Conservation (phyloP, 129 eudicot species). For the Solidago caesia region DNA sequence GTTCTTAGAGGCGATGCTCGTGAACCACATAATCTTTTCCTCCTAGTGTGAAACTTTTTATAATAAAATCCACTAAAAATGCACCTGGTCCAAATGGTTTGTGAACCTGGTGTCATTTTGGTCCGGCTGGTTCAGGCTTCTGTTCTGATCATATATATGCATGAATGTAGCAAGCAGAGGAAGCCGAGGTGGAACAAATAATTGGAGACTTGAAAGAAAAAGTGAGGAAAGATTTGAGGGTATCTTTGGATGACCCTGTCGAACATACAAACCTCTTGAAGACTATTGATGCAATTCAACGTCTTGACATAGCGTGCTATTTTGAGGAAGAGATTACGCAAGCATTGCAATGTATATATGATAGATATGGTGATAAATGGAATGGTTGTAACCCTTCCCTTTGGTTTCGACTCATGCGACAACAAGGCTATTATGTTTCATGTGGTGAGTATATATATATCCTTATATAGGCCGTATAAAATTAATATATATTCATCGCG, state of each 20-base stretch:
- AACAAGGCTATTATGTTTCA: constrained; percentile 40
- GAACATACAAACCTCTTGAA: constrained; percentile 25
- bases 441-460: constrained; percentile 32
- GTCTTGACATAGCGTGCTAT: constrained; percentile 45
- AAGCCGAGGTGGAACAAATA: constrained; percentile 2
- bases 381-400: constrained; percentile 28
- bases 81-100: too few relatives aligned
- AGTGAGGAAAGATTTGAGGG: constrained; percentile 27
- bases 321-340: constrained; percentile 41
- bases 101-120: too few relatives aligned
- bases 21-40: too few relatives aligned
- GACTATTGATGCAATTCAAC: constrained; percentile 47
- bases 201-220: constrained; percentile 25
- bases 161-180: constrained; percentile 16
- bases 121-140: too few relatives aligned
- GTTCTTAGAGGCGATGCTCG: too few relatives aligned
- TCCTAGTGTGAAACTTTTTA: too few relatives aligned
- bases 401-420: constrained; percentile 48
- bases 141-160: not conserved
- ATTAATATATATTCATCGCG: too few relatives aligned
- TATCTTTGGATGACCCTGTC: not conserved
- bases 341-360: constrained; percentile 14
- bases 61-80: too few relatives aligned
- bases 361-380: constrained; percentile 27
- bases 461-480: too few relatives aligned